These are phyloP conservation scores for Salvia sclarea DNA, from an alignment of 305 asterid genomes.

Conservation along the genomic window DNA sequence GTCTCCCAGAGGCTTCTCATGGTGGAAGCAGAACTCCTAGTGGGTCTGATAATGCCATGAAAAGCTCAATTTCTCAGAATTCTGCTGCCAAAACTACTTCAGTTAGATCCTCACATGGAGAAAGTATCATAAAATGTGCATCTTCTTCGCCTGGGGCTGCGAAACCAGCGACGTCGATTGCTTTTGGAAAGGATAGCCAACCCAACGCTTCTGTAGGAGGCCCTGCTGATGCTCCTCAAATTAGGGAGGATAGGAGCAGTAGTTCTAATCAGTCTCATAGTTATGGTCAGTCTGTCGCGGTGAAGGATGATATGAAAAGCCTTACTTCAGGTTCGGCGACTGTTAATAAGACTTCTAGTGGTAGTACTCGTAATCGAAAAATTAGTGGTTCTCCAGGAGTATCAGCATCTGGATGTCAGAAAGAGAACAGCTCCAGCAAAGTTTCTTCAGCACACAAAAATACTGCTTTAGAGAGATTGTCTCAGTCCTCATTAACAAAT, in stretches of 20 bases:
- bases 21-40: slow-evolving; percentile 48
- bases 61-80: slow-evolving; percentile 53
- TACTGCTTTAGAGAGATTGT: slow-evolving; percentile 46
- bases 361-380: slow-evolving; percentile 56
- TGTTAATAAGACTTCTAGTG: slow-evolving; percentile 52
- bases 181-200: slow-evolving; percentile 57
- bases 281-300: slow-evolving; percentile 54
- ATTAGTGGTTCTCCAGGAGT: slow-evolving; percentile 45
- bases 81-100: slow-evolving; percentile 52
- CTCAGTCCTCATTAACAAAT: slow-evolving; percentile 39
- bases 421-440: slow-evolving; percentile 52
- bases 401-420: slow-evolving; percentile 43
- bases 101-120: slow-evolving; percentile 56
- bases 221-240: slow-evolving; percentile 47
- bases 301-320: slow-evolving; percentile 65
- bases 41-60: slow-evolving; percentile 58
- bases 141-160: slow-evolving; percentile 55
- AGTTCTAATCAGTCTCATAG: slow-evolving; percentile 77
- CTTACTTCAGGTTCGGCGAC: slow-evolving; percentile 45
- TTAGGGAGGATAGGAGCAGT: slow-evolving; percentile 76
- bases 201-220: slow-evolving; percentile 43
- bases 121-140: slow-evolving; percentile 49
- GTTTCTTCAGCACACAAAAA: slow-evolving; percentile 40
- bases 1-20: slow-evolving; percentile 59
- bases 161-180: slow-evolving; percentile 47